A percentile compares a stretch with the other conserved stretches of the same genome.
Evolutionary conservation across 2,329 filamentous ascomycete genomes (phyloP).

Genomic region (Pestalotiopsis sp.): DNA sequence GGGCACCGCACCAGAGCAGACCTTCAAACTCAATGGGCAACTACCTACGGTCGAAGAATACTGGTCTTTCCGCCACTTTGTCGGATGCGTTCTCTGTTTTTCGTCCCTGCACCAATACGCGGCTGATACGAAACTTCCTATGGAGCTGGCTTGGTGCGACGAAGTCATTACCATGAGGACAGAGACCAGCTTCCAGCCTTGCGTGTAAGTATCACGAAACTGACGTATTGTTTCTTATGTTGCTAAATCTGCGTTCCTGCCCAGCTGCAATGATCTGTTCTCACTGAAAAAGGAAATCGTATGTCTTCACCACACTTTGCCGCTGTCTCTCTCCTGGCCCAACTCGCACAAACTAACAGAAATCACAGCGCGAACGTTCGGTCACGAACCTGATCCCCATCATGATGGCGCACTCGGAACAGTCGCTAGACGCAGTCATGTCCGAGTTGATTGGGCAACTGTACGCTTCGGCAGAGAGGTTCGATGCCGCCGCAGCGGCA

Average conservation of each 20-base stretch:
- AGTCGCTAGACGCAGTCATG: not conserved
- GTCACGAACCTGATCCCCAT: not conserved
- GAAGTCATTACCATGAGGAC: slow-evolving; percentile 19
- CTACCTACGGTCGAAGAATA: slow-evolving; percentile 20
- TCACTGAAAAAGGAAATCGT: slow-evolving; percentile 1
- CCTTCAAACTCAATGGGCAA: slow-evolving; percentile 18
- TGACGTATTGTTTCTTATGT: not conserved
- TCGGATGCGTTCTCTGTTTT: slow-evolving; percentile 20
- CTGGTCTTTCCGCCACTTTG: slow-evolving; percentile 22
- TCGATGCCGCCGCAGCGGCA: not conserved
- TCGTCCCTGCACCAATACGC: slow-evolving; percentile 21
- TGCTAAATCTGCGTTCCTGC: not conserved
- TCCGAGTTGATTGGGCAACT: not conserved
- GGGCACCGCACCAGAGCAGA: slow-evolving; percentile 20
- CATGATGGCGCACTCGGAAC: not conserved
- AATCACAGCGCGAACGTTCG: not conserved
- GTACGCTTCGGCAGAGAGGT: not conserved
- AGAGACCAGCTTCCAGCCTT: slow-evolving; percentile 20
- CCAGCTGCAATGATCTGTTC: not conserved
- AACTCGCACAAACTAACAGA: not conserved
- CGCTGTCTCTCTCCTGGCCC: not conserved
- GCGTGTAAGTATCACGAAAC: slow-evolving; percentile 16
- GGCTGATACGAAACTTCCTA: slow-evolving; percentile 17
- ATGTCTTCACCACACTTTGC: not conserved
- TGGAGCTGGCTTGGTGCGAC: slow-evolving; percentile 18